Evolutionary conservation across 176 grass and related monocot genomes (phyloP).

Genomic region (Triticum dicoccoides): DNA sequence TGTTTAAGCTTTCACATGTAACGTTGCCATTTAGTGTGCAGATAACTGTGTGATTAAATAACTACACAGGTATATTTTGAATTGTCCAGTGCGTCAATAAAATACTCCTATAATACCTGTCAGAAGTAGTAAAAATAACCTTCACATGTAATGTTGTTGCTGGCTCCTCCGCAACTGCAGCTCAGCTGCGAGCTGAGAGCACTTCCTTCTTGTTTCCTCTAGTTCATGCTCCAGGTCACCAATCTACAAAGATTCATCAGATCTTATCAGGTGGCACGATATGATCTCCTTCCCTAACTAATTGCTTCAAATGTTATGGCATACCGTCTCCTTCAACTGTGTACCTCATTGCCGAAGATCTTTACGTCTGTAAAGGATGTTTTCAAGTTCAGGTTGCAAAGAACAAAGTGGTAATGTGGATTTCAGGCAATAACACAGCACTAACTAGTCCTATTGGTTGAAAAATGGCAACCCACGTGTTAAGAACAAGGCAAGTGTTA

Average conservation of each 20-base stretch:
- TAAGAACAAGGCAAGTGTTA: background rate
- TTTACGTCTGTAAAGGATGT: slow-evolving; percentile 58
- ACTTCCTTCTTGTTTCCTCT: slow-evolving; percentile 71
- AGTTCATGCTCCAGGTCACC: slow-evolving; percentile 67
- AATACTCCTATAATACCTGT: background rate
- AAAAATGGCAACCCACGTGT: background rate
- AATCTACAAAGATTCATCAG: slow-evolving; percentile 47
- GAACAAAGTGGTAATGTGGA: background rate
- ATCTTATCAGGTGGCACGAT: background rate
- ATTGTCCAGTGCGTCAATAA: background rate
- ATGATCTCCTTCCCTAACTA: background rate
- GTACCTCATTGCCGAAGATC: slow-evolving; percentile 57
- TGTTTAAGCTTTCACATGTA: background rate
- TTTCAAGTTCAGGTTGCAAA: slow-evolving; percentile 19
- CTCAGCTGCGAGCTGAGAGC: slow-evolving; percentile 45
- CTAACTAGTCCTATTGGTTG: background rate
- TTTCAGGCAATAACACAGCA: background rate
- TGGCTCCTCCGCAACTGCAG: slow-evolving; percentile 35
- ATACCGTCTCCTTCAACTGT: slow-evolving; percentile 72
- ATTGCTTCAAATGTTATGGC: slow-evolving; percentile 6
- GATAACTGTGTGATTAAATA: background rate
- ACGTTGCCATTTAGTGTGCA: background rate
- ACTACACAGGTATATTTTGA: background rate
- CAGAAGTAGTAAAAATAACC: slow-evolving; percentile 28
- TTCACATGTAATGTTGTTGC: slow-evolving; percentile 31